Percentiles rank a stretch among this genome's conserved stretches.
Evolutionary conservation across 345 rosid species (phyloP).

Genomic region (Alliaria petiolata): DNA sequence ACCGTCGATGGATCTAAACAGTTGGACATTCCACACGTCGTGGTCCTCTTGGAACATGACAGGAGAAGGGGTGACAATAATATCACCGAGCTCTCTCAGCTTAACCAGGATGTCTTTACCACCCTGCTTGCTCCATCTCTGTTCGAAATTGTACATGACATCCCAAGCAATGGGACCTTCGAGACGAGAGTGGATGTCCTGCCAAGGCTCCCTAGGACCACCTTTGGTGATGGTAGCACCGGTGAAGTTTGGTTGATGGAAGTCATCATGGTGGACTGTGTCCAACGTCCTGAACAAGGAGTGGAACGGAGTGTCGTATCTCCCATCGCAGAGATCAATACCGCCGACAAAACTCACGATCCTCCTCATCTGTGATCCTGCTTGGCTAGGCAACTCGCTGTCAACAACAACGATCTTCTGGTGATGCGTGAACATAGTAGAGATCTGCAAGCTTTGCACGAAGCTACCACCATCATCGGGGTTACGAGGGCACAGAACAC

Average conservation of each 20-base stretch:
- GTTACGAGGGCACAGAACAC: slow-evolving; percentile 88
- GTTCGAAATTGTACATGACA: slow-evolving; percentile 90
- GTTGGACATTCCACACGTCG: slow-evolving; percentile 85
- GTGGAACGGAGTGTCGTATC: slow-evolving; percentile 91
- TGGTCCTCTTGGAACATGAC: slow-evolving; percentile 79
- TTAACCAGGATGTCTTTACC: slow-evolving; percentile 78
- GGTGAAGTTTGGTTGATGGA: slow-evolving; percentile 92
- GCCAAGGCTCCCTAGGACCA: slow-evolving; percentile 99
- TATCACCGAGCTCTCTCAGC: slow-evolving; percentile 71
- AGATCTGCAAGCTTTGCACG: slow-evolving; percentile 74
- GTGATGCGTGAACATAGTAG: slow-evolving; percentile 97
- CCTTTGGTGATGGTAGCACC: slow-evolving; percentile 85
- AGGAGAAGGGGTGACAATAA: slow-evolving; percentile 91
- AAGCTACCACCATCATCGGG: slow-evolving; percentile 98
- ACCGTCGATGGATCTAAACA: slow-evolving; percentile 97
- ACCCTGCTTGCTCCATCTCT: slow-evolving; percentile 97
- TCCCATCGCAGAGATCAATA: slow-evolving; percentile 95
- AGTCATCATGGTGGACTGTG: slow-evolving; percentile 96
- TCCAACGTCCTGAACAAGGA: slow-evolving; percentile 95
- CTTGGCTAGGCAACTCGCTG: slow-evolving; percentile 56
- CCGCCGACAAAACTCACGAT: slow-evolving; percentile 95
- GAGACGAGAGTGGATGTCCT: slow-evolving; percentile 92
- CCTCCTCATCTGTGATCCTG: slow-evolving; percentile 66
- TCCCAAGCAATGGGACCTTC: slow-evolving; percentile 99
- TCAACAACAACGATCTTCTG: slow-evolving; percentile 97